These are phyloP conservation scores for Calonectria hawksworthii DNA, from an alignment of 2,329 filamentous ascomycete genomes.

Conservation along the genomic window DNA sequence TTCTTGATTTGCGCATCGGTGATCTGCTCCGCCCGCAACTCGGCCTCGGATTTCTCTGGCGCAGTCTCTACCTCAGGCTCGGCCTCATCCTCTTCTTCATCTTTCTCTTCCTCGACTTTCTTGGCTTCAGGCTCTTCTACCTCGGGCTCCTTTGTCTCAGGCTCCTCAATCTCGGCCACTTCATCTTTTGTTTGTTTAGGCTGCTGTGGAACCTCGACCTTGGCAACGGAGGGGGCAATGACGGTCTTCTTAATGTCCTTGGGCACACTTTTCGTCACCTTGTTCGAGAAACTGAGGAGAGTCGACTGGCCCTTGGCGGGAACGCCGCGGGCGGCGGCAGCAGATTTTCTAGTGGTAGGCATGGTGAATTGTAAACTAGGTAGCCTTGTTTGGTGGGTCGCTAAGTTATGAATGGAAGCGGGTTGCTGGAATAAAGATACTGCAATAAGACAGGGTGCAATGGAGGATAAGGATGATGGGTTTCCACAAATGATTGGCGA, in stretches of 20 bases:
- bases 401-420: slow-evolving; percentile 16
- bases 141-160: slow-evolving; percentile 32
- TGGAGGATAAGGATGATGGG: not conserved
- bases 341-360: slow-evolving; percentile 65
- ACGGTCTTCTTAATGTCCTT: slow-evolving; percentile 63
- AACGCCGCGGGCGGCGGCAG: slow-evolving; percentile 53
- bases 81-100: slow-evolving; percentile 44
- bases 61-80: slow-evolving; percentile 43
- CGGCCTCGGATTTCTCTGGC: slow-evolving; percentile 62
- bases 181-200: slow-evolving; percentile 37
- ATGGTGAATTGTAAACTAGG: slow-evolving; percentile 51
- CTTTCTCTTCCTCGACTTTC: slow-evolving; percentile 41
- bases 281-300: slow-evolving; percentile 68
- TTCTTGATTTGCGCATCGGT: slow-evolving; percentile 77
- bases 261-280: slow-evolving; percentile 67
- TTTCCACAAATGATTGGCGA: slow-evolving; percentile 13
- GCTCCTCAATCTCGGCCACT: slow-evolving; percentile 29
- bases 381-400: slow-evolving; percentile 12
- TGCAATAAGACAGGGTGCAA: not conserved
- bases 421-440: not conserved
- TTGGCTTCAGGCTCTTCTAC: slow-evolving; percentile 33
- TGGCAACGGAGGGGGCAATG: slow-evolving; percentile 51
- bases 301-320: slow-evolving; percentile 66
- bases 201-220: slow-evolving; percentile 49
- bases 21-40: slow-evolving; percentile 74